These are phyloP conservation scores for Aspergillus unguis DNA, from an alignment of 2,329 filamentous ascomycete genomes.

Conservation along the genomic window DNA sequence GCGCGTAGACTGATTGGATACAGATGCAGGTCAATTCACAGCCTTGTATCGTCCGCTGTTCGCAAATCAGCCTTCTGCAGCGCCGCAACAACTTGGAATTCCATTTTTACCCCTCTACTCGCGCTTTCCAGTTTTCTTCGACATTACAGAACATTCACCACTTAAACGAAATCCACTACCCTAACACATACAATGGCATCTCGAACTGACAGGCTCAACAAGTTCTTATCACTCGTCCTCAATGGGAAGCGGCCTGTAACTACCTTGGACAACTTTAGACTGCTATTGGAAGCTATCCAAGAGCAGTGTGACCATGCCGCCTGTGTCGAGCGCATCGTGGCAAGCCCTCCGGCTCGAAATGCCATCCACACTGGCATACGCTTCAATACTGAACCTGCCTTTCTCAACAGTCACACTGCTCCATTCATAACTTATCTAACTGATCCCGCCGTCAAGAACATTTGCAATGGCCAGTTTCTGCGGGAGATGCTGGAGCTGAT, in stretches of 20 bases:
- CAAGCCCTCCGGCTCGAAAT: slow-evolving; percentile 31
- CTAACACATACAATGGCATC: neutral
- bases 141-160: too few species aligned
- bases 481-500: slow-evolving; percentile 47
- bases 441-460: slow-evolving; percentile 45
- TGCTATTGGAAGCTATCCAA: slow-evolving; percentile 51
- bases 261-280: slow-evolving; percentile 39
- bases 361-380: slow-evolving; percentile 44
- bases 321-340: slow-evolving; percentile 42
- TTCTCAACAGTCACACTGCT: slow-evolving; percentile 43
- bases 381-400: slow-evolving; percentile 42
- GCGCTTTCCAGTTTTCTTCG: neutral
- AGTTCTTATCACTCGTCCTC: slow-evolving; percentile 41
- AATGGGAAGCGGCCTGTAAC: slow-evolving; percentile 39
- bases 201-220: slow-evolving; percentile 30
- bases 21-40: neutral
- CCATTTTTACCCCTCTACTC: neutral
- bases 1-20: neutral
- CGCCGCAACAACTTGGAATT: neutral
- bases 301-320: slow-evolving; percentile 39
- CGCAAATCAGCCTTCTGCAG: neutral
- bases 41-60: neutral
- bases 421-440: slow-evolving; percentile 41
- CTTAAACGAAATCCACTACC: neutral
- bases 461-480: slow-evolving; percentile 52